Percentiles rank a stretch among this genome's conserved stretches.
Conservation (phyloP, 208 protist genomes). For the Wallacemonas sp. region DNA sequence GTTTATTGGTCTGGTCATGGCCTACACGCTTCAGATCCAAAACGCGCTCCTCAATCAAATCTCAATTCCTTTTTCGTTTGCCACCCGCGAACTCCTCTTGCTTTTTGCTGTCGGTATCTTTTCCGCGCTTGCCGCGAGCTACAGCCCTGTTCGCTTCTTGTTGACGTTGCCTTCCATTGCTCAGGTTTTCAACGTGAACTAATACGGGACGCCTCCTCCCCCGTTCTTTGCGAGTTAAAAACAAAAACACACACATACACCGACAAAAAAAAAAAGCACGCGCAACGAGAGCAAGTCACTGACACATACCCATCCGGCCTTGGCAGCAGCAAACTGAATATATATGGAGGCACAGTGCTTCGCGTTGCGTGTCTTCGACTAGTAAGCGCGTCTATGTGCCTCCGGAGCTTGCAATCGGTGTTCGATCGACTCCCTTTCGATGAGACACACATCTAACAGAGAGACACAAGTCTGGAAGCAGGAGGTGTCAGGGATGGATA, state of each 20-base stretch:
- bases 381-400: too few relatives aligned
- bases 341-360: too few relatives aligned
- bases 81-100: slow-evolving; percentile 19
- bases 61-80: slow-evolving; percentile 85
- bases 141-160: slow-evolving; percentile 19
- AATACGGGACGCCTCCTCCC: not conserved
- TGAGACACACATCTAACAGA: too few relatives aligned
- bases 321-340: too few relatives aligned
- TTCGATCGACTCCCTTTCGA: too few relatives aligned
- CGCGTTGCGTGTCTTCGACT: too few relatives aligned
- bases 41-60: slow-evolving; percentile 82
- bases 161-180: not conserved
- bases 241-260: not conserved
- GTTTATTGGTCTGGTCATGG: slow-evolving; percentile 68
- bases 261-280: not conserved
- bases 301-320: too few relatives aligned
- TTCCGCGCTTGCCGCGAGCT: slow-evolving; percentile 19
- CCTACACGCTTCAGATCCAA: slow-evolving; percentile 85
- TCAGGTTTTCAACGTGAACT: not conserved
- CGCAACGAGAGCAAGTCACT: too few relatives aligned
- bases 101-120: slow-evolving; percentile 12
- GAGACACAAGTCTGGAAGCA: too few relatives aligned
- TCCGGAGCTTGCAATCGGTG: too few relatives aligned
- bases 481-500: too few relatives aligned
- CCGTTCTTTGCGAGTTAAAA: too few relatives aligned